These are phyloP conservation scores for Iberis pinnata DNA, from an alignment of 345 rosid genomes.

Conservation along the genomic window DNA sequence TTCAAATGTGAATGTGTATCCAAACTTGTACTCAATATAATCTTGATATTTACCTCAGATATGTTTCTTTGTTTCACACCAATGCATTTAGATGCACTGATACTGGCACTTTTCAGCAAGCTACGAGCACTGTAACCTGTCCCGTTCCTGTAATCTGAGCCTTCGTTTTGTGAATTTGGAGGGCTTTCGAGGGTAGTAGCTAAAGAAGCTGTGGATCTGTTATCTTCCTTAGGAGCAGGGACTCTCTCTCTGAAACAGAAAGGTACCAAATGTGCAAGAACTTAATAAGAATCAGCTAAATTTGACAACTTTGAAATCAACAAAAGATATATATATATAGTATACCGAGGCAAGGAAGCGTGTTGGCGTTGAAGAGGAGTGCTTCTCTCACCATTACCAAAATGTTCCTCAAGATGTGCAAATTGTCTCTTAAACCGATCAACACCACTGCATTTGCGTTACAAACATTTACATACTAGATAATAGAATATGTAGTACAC, in stretches of 20 bases:
- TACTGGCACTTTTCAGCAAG: conserved; percentile 89
- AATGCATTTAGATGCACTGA: conserved; percentile 87
- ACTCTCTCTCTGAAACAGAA: conserved; percentile 66
- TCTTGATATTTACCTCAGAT: conserved; percentile 36
- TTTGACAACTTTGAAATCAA: background rate
- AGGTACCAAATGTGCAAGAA: background rate
- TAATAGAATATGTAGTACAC: background rate
- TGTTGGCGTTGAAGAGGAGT: conserved; percentile 82
- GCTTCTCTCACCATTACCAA: conserved; percentile 72
- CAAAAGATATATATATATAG: background rate
- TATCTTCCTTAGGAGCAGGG: conserved; percentile 54
- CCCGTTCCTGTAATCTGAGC: conserved; percentile 31
- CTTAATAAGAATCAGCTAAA: background rate
- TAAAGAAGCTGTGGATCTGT: conserved; percentile 41
- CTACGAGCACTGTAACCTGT: conserved; percentile 49
- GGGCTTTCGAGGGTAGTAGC: conserved; percentile 48
- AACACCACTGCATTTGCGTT: conserved; percentile 57
- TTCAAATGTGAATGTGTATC: background rate
- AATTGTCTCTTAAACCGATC: conserved; percentile 98
- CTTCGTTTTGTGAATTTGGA: conserved; percentile 33
- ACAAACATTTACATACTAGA: background rate
- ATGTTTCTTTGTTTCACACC: conserved; percentile 42
- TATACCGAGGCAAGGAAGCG: conserved; percentile 91
- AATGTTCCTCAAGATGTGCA: conserved; percentile 91
- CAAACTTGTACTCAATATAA: background rate